Conservation (phyloP, 1,284 basidiomycete genomes). For the Farysia itapuensis region DNA sequence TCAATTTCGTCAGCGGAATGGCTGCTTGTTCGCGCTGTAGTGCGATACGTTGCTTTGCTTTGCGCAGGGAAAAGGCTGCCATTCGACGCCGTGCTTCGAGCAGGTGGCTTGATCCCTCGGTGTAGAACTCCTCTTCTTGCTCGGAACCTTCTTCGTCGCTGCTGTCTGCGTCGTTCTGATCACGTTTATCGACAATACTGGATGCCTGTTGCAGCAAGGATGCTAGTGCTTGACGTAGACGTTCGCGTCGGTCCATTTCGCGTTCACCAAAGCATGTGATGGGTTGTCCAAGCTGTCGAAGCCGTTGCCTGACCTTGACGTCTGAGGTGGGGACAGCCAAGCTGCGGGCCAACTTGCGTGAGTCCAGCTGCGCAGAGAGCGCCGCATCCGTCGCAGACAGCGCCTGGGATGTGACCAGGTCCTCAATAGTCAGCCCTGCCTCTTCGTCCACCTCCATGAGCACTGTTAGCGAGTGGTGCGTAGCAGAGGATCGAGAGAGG, state of each 20-base stretch:
- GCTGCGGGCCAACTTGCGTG: slow-evolving; percentile 77
- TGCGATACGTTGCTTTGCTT: slow-evolving; percentile 87
- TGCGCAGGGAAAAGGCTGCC: slow-evolving; percentile 88
- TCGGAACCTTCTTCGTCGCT: slow-evolving; percentile 41
- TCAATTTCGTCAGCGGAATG: slow-evolving; percentile 83
- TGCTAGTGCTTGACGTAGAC: slow-evolving; percentile 79
- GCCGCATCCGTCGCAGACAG: slow-evolving; percentile 37
- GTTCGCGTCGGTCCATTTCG: slow-evolving; percentile 74
- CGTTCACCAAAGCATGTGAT: slow-evolving; percentile 95
- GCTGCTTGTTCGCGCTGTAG: slow-evolving; percentile 84
- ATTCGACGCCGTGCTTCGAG: slow-evolving; percentile 79
- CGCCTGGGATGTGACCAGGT: slow-evolving; percentile 15
- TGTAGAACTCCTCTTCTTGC: slow-evolving; percentile 90
- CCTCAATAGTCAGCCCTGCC: slow-evolving; percentile 26
- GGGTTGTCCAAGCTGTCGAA: slow-evolving; percentile 91
- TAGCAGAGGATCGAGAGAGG: too few relatives aligned
- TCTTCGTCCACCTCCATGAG: slow-evolving; percentile 9
- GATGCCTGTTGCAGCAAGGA: slow-evolving; percentile 60
- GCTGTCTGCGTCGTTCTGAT: slow-evolving; percentile 68
- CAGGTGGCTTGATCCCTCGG: slow-evolving; percentile 82
- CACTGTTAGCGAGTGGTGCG: not conserved
- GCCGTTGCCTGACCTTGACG: slow-evolving; percentile 79
- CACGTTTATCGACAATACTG: not conserved
- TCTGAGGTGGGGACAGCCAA: slow-evolving; percentile 97
- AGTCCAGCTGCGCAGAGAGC: slow-evolving; percentile 40